Base-by-base conservation (phyloP, 1,139 yeast genomes). In the Arxiozyma slooffiae region DNA sequence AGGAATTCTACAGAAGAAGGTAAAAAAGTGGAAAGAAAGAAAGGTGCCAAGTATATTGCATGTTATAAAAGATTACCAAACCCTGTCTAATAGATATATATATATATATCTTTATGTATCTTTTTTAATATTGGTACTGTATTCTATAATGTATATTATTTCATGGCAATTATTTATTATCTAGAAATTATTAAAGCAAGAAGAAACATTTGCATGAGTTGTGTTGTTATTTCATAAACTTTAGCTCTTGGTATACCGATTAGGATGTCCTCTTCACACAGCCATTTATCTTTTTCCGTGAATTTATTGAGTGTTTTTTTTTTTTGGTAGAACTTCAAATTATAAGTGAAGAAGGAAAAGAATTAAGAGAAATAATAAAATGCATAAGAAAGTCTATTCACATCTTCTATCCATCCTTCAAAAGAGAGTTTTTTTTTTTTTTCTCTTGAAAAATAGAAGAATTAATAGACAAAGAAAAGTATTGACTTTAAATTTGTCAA, bases 1-100 rank as follows among this genome's bases (percentile, higher is more conserved):
- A 81, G 80, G 57, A 80, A 82, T 57, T 82, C 95, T 23, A 92
- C 99, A 0, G 99, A 92, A 68, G 99, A 92, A 69, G 98, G 98
- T 51, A 92, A 92, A 70, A 94, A 94, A 69, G 99, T 92, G 44
- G 81, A 81, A 48, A 78, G 98, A 63, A 94, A 92, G 66, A 77
- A 82, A 46, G 99, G 98, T 34, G 74, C 73, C 55, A 92, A 92
- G 67, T 92, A 77, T 70, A 77, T 89, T 41, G 97, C 97, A 22
- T 92, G 97, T 66, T 92, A 82, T 68, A 79, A 75, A 65, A 78
- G 98, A 64, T 65, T 83, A 50, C 82, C 88, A 49, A 76, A 76
- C 50, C 88, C 87, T 24, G 36, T 30, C 6, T 30, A 20, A 34
- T 34, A 18, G 30, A 42, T 34, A 16, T n/a, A n/a, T 30, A 55